Evolutionary conservation across 1,284 basidiomycete genomes (phyloP).

Genomic region (Microbotryum lychnidis-dioicae): DNA sequence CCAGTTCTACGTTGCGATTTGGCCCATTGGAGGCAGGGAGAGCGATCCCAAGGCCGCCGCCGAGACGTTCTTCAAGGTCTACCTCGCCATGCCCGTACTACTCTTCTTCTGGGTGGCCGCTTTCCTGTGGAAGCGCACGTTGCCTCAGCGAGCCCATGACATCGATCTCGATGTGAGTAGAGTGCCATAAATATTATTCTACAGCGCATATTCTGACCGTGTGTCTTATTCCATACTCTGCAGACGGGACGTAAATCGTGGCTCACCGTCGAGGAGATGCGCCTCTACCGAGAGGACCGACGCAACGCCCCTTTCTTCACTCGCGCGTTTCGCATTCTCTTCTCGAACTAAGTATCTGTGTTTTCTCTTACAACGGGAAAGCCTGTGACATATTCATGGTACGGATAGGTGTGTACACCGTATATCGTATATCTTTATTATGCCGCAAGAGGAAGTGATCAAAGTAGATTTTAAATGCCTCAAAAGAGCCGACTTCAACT

Average conservation of each 20-base stretch:
- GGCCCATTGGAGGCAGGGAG: conserved; percentile 37
- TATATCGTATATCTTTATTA: too few relatives aligned
- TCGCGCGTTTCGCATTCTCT: conserved; percentile 39
- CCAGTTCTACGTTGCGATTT: conserved; percentile 38
- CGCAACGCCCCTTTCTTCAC: conserved; percentile 35
- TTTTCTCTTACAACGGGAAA: not conserved
- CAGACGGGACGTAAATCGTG: conserved; percentile 43
- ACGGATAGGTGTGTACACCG: too few relatives aligned
- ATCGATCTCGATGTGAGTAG: conserved; percentile 41
- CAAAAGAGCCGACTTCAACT: too few relatives aligned
- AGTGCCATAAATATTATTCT: not conserved
- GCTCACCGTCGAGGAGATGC: conserved; percentile 42
- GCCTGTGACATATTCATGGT: too few relatives aligned
- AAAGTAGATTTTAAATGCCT: too few relatives aligned
- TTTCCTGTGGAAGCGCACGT: conserved; percentile 39
- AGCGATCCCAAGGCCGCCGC: conserved; percentile 31
- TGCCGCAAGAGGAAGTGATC: too few relatives aligned
- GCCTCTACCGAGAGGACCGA: conserved; percentile 36
- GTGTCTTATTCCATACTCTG: not conserved
- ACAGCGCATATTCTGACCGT: too few relatives aligned
- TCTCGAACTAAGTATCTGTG: conserved; percentile 27
- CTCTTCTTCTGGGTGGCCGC: conserved; percentile 38
- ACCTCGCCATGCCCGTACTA: conserved; percentile 37
- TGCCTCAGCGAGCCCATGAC: conserved; percentile 38
- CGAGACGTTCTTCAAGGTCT: conserved; percentile 45